Evolutionary conservation across 2,329 filamentous ascomycete species (phyloP), one percentile per base, ranked within the genome.

Genomic region (Chrysoporthe deuterocubensis): DNA sequence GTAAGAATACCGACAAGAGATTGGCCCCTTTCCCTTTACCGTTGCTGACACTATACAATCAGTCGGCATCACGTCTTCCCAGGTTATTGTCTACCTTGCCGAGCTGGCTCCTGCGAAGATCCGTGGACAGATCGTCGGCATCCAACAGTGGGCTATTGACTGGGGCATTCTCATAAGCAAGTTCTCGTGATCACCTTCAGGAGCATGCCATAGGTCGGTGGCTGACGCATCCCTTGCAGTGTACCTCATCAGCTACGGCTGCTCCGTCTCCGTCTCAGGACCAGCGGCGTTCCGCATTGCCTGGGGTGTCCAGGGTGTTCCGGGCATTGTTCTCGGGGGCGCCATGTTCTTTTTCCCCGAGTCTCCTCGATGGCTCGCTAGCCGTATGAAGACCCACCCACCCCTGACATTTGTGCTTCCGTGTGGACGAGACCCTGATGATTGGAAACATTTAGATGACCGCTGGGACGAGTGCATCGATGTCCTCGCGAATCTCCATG

Each of bases 81-180:
- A 92, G 72, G 90, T 92, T 1, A 89, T 89, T 0, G 86, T 92
- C 26, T 92, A 92, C 75, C 87, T 91, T 71, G 85, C 88, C 63
- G 91, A 92, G 76, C 82, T 92, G 21, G 89, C 84, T 0, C 83
- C 85, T 21, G 85, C 84, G 71, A 83, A 85, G 71, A 84, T 84
- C 64, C 82, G 86, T 64, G 89, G 89, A 8, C 82, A 87, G 13
- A 84, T 90, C 2, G 86, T 92, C 18, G 85, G 85, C 2, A 78
- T 90, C 3, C 89, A 92, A 73, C 89, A 92, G 75, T 90, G 88
- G 87, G 89, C 88, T 40, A 91, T 92, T 56, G 91, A 89, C 1
- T 90, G 88, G 87, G 89, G 89, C 60, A 90, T 91, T 65, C 74
- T 90, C 18, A 89, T 90, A 60, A 87, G 58, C 34, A 5, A 61